Evolutionary conservation across 805 yeast genomes (phyloP), one percentile per base, ranked within the genome.

Genomic region (Yarrowia alimentaria): DNA sequence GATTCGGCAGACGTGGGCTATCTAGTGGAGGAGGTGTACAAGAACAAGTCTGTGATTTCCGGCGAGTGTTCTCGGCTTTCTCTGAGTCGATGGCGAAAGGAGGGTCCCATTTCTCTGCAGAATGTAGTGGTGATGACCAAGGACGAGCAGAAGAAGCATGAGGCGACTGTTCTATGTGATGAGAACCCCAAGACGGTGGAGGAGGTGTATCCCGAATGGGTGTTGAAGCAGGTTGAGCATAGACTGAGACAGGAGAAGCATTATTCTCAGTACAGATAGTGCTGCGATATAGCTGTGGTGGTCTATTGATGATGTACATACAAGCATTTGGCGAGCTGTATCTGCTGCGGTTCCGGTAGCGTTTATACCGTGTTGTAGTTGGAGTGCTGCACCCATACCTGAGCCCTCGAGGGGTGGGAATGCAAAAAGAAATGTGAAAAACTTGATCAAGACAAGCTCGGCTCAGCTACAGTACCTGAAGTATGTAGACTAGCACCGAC

Each of bases 21-120:
- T 62, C 73, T 91, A 12, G 72, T 90, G 26, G 98, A 91, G 62
- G 99, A 93, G 67, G 83, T 93, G 3, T 93, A 81, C 71, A 79
- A 94, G 55, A 97, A 98, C 11, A 88, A 89, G 65, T 84, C 96
- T 0, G 93, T 94, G 13, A 75, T 90, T 11, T 83, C 95, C 13
- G 85, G 90, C 14, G 85, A 75, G 59, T 82, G 90, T 5, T 85
- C 94, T 1, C 78, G 89, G 59, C 70, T 91, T 54, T 79, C 91
- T 1, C 72, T 93, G 30, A 80, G 95, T 1, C 73, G 85, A 62
- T 93, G 99, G 99, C 83, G 80, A 56, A 88, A 87, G 6, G 31
- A 52, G 4, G 69, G 75, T 58, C 85, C 82, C 10, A 69, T 85
- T 20, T 74, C 81, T 14, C 66, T 81, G 54, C 91, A 85, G 58